phyloP scores from a whole-genome alignment of 805 yeast species.

The Starmerella riodocensis region DNA sequence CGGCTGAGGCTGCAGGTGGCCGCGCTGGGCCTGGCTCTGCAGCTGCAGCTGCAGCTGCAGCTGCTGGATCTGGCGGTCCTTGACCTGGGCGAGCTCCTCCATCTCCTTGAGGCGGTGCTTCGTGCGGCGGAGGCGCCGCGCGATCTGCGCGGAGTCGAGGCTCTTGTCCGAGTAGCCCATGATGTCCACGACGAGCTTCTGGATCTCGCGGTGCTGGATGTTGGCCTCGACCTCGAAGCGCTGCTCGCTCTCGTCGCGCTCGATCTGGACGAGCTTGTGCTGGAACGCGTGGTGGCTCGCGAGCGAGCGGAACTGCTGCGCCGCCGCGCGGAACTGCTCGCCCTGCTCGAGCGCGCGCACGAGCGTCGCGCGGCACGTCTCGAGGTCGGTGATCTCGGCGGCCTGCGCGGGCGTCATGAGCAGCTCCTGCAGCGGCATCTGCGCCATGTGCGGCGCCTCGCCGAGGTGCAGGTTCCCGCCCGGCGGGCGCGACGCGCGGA shows the following conservation, averaged over 20 bases:
- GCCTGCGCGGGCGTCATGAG: slow-evolving; percentile 17
- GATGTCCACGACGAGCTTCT: slow-evolving; percentile 31
- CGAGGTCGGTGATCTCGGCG: slow-evolving; percentile 8
- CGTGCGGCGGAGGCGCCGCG: slow-evolving; percentile 30
- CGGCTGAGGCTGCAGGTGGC: slow-evolving; percentile 1
- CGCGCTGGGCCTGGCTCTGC: slow-evolving; percentile 7
- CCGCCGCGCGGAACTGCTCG: slow-evolving; percentile 18
- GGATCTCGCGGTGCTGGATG: slow-evolving; percentile 36
- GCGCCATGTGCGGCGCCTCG: slow-evolving; percentile 13
- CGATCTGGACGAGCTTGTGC: slow-evolving; percentile 32
- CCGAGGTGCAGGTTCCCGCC: slow-evolving; percentile 7
- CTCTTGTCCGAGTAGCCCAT: slow-evolving; percentile 26
- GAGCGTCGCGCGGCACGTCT: slow-evolving; percentile 10
- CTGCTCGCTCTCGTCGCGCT: slow-evolving; percentile 34
- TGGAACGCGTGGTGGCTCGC: slow-evolving; percentile 25
- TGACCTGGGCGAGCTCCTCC: slow-evolving; percentile 32
- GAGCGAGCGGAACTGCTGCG: slow-evolving; percentile 20
- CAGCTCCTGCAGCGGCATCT: slow-evolving; percentile 21
- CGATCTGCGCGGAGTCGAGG: slow-evolving; percentile 28
- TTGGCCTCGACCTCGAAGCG: slow-evolving; percentile 37
- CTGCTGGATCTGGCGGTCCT: slow-evolving; percentile 25
- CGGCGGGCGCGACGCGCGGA: slow-evolving; percentile 4
- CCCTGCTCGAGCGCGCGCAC: slow-evolving; percentile 19
- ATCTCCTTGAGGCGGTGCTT: slow-evolving; percentile 36
- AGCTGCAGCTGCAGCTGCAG: slow-evolving; percentile 1